Conservation (phyloP, 2,329 filamentous ascomycete species). For the Taxawa tesnikishii region DNA sequence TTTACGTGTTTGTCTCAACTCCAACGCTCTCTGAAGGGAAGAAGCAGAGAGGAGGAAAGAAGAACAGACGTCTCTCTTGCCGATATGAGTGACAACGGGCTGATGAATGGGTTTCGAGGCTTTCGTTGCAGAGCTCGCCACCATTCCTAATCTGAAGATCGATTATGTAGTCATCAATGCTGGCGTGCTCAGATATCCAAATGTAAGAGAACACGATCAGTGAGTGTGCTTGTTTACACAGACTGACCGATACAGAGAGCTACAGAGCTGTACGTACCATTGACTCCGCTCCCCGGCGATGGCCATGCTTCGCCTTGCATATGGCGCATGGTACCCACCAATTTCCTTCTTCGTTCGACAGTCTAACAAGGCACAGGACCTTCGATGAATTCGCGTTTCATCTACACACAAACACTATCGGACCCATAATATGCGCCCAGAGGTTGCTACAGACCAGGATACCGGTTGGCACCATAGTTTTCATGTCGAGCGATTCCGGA, state of each 20-base stretch:
- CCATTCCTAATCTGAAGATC: conserved; percentile 30
- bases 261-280: conserved; percentile 32
- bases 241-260: conserved; percentile 30
- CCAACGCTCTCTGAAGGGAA: too few relatives aligned
- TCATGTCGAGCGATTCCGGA: conserved; percentile 47
- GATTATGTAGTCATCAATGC: conserved; percentile 47
- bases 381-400: conserved; percentile 43
- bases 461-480: conserved; percentile 37
- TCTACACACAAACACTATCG: conserved; percentile 46
- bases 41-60: too few relatives aligned
- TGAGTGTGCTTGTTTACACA: background rate
- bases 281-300: too few relatives aligned
- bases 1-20: too few relatives aligned
- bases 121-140: conserved; percentile 28
- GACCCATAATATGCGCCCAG: conserved; percentile 45
- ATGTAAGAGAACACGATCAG: conserved; percentile 27
- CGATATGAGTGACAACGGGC: too few relatives aligned
- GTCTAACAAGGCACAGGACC: too few relatives aligned
- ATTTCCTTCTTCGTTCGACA: too few relatives aligned
- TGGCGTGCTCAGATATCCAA: conserved; percentile 43
- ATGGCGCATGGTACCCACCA: too few relatives aligned
- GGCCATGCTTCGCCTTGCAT: too few relatives aligned
- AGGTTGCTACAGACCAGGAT: conserved; percentile 35
- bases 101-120: conserved; percentile 18
- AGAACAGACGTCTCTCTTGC: too few relatives aligned